These are phyloP conservation scores for Strombidium stylifer DNA, from an alignment of 73 alveolate genomes.

Conservation along the genomic window DNA sequence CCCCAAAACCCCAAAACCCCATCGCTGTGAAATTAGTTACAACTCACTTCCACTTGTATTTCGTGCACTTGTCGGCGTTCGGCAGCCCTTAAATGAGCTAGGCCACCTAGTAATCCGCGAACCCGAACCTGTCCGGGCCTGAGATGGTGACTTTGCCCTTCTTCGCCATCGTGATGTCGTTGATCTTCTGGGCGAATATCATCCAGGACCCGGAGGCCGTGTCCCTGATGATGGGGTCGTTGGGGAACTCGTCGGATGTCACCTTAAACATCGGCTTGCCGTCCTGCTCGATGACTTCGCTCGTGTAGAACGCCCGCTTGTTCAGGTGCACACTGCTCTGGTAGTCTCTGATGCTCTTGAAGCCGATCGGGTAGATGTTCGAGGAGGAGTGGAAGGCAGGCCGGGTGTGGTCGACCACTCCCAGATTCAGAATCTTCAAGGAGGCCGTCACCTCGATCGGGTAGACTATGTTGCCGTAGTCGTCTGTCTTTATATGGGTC, in stretches of 20 bases:
- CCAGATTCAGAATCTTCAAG: constrained; percentile 81
- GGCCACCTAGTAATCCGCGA: constrained; percentile 78
- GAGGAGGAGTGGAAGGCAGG: constrained; percentile 87
- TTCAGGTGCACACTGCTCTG: constrained; percentile 76
- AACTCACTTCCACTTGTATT: constrained; percentile 39
- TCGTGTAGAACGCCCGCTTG: constrained; percentile 78
- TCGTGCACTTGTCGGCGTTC: constrained; percentile 80
- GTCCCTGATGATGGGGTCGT: constrained; percentile 86
- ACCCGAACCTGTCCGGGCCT: constrained; percentile 96
- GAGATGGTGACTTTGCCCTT: constrained; percentile 86
- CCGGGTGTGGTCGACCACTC: constrained; percentile 72
- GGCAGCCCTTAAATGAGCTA: constrained; percentile 75
- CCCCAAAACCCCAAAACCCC: not conserved
- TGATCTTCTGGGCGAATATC: constrained; percentile 76
- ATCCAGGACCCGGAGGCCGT: constrained; percentile 94
- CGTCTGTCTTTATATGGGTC: constrained; percentile 67
- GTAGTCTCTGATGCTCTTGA: constrained; percentile 85
- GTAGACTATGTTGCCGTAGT: constrained; percentile 75
- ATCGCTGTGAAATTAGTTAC: not conserved
- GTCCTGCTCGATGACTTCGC: constrained; percentile 95
- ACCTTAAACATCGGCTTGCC: constrained; percentile 87
- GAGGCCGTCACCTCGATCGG: constrained; percentile 86
- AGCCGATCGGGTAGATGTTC: constrained; percentile 95
- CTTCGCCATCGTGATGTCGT: constrained; percentile 72
- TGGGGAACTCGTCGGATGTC: constrained; percentile 80